Evolutionary conservation across 805 yeast genomes (phyloP).

Genomic region (Komagataella populi): DNA sequence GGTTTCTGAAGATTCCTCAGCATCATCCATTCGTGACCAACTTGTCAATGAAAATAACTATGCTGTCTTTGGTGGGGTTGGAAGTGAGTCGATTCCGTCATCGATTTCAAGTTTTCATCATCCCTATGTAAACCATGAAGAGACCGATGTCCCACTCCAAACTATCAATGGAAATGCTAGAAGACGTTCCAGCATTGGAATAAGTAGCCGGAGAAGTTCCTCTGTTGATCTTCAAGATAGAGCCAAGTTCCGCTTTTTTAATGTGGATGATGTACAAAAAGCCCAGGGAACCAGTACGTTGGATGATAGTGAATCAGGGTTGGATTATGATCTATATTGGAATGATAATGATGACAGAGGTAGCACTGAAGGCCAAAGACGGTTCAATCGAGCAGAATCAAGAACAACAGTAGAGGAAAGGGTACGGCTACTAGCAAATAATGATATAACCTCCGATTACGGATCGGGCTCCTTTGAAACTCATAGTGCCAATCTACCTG

Average conservation of each 20-base stretch:
- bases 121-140: constrained; percentile 31
- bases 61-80: constrained; percentile 71
- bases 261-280: constrained; percentile 66
- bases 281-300: constrained; percentile 83
- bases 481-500: constrained; percentile 1
- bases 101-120: constrained; percentile 70
- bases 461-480: background rate
- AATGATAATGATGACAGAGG: constrained; percentile 40
- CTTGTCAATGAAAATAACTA: constrained; percentile 33
- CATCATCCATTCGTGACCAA: constrained; percentile 19
- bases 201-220: constrained; percentile 7
- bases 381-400: background rate
- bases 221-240: constrained; percentile 21
- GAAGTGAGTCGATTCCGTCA: constrained; percentile 62
- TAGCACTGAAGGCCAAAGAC: constrained; percentile 1
- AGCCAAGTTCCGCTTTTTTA: constrained; percentile 63
- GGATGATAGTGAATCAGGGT: constrained; percentile 32
- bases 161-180: background rate
- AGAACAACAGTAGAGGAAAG: background rate
- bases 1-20: constrained; percentile 5
- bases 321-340: constrained; percentile 69
- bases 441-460: background rate
- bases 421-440: background rate
- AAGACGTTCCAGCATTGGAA: background rate
- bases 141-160: constrained; percentile 6